Percentiles rank a stretch among this genome's conserved stretches.
Evolutionary conservation across 2,329 filamentous ascomycete species (phyloP).

Genomic region (Colletotrichum viniferum): DNA sequence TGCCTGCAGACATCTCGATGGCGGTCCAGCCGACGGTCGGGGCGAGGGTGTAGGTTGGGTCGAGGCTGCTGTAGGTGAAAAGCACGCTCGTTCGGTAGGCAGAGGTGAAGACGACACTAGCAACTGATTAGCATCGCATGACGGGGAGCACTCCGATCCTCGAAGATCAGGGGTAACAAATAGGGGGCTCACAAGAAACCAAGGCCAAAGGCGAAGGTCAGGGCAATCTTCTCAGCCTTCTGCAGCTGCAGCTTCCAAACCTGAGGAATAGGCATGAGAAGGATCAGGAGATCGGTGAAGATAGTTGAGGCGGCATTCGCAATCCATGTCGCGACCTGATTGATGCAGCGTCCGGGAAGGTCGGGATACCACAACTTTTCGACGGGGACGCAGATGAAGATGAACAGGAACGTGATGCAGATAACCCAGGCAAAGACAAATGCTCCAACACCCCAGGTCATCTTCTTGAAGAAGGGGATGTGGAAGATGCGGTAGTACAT

Average conservation of each 20-base stretch:
- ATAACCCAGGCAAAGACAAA: constrained; percentile 53
- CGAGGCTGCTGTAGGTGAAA: constrained; percentile 43
- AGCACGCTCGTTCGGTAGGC: constrained; percentile 52
- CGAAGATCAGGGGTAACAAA: rapidly evolving
- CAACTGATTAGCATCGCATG: background rate
- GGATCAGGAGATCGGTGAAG: constrained; percentile 48
- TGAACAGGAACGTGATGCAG: constrained; percentile 50
- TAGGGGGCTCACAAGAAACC: constrained; percentile 43
- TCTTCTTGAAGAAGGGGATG: constrained; percentile 44
- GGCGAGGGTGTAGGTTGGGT: constrained; percentile 52
- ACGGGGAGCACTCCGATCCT: background rate
- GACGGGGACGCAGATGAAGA: constrained; percentile 58
- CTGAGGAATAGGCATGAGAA: constrained; percentile 47
- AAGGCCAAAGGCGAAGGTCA: constrained; percentile 48
- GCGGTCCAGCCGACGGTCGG: constrained; percentile 51
- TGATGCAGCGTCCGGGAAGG: constrained; percentile 50
- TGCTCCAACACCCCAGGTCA: constrained; percentile 41
- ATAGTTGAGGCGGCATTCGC: constrained; percentile 53
- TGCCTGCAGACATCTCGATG: constrained; percentile 54
- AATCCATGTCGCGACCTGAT: constrained; percentile 55
- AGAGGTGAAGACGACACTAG: constrained; percentile 51
- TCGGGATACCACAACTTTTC: constrained; percentile 52
- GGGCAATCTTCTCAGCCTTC: constrained; percentile 44
- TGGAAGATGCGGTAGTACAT: constrained; percentile 60
- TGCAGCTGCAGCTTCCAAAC: constrained; percentile 50